Evolutionary conservation across 1,139 yeast genomes (phyloP).

Genomic region (Candida sp.): DNA sequence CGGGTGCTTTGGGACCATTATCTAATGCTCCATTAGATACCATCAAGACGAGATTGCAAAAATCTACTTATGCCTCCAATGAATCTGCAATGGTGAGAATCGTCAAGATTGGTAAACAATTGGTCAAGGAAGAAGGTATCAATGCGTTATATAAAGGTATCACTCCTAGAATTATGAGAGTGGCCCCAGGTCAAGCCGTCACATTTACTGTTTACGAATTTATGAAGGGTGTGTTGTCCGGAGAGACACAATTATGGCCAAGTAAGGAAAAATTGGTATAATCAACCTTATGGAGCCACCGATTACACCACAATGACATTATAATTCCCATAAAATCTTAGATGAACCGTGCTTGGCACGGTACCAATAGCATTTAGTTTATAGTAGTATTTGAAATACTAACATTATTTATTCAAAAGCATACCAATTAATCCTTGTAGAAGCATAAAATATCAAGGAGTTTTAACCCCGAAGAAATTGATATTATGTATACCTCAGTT

Average conservation of each 20-base stretch:
- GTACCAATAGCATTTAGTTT: not conserved
- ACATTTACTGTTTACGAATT: constrained; percentile 96
- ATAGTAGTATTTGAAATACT: not conserved
- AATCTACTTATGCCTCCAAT: constrained; percentile 70
- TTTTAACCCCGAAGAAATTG: too few relatives aligned
- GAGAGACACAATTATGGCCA: constrained; percentile 18
- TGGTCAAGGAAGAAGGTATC: constrained; percentile 86
- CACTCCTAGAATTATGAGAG: constrained; percentile 98
- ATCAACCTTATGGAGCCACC: constrained; percentile 8
- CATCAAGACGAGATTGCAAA: constrained; percentile 94
- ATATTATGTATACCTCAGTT: too few relatives aligned
- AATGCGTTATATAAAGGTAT: constrained; percentile 93
- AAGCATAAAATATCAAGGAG: too few relatives aligned
- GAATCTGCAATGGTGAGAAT: constrained; percentile 79
- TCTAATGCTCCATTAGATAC: constrained; percentile 98
- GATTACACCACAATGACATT: too few relatives aligned
- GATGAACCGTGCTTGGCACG: not conserved
- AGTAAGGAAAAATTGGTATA: constrained; percentile 10
- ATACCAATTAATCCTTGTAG: too few relatives aligned
- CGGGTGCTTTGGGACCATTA: constrained; percentile 98
- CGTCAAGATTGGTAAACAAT: constrained; percentile 72
- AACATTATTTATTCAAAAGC: not conserved
- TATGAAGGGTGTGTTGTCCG: constrained; percentile 66
- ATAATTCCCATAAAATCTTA: not conserved
- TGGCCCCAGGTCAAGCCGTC: constrained; percentile 99